phyloP scores from a whole-genome alignment of 176 grass and related monocot genomes.

The Secale cereale region DNA sequence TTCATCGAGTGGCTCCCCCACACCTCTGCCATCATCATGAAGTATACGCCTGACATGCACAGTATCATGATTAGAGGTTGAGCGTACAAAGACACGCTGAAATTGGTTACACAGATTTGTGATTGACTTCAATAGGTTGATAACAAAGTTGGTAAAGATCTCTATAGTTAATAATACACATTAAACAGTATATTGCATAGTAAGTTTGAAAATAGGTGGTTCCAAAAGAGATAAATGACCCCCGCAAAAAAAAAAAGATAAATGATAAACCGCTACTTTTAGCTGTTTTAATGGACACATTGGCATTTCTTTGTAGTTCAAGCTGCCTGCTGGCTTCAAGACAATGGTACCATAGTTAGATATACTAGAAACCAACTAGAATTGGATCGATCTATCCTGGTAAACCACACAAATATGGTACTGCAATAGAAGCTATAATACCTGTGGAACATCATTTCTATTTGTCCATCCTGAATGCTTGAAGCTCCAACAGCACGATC shows the following conservation, averaged over 20 bases:
- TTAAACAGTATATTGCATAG: neutral
- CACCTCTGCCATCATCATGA: slow-evolving; percentile 59
- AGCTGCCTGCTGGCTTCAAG: neutral
- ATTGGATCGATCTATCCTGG: neutral
- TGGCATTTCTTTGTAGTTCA: neutral
- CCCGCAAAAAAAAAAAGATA: neutral
- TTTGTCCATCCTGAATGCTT: slow-evolving; percentile 82
- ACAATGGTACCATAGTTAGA: neutral
- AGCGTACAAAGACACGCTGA: neutral
- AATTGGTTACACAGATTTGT: neutral
- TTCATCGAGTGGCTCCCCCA: slow-evolving; percentile 71
- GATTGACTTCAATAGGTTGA: neutral
- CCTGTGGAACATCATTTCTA: slow-evolving; percentile 96
- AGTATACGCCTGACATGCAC: slow-evolving; percentile 55
- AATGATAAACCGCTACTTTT: neutral
- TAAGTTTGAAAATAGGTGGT: neutral
- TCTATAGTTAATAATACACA: neutral
- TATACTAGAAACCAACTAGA: neutral
- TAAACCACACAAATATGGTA: neutral
- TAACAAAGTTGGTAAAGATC: neutral
- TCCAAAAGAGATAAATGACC: neutral
- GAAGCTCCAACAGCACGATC: slow-evolving; percentile 89
- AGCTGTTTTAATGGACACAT: neutral
- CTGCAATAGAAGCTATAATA: slow-evolving; percentile 15
- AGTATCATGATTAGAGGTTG: slow-evolving; percentile 8